phyloP scores from a whole-genome alignment of 441 rosid species.

The Iberis amara region DNA sequence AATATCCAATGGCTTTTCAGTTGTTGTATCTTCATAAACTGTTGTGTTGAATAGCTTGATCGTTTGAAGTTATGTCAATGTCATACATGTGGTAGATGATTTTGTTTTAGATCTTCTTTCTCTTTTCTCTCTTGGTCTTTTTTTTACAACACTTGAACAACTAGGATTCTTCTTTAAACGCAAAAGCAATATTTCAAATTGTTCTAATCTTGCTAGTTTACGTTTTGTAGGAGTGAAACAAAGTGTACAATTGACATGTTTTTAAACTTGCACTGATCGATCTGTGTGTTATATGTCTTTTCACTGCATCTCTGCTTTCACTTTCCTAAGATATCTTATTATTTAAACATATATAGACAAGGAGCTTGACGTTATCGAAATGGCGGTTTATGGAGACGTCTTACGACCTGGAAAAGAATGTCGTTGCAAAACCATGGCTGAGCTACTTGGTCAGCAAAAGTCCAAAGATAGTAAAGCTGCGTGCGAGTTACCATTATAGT shows the following conservation, averaged over 20 bases:
- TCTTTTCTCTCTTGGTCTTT: constrained; percentile 3
- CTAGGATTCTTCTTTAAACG: constrained; percentile 23
- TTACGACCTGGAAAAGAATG: constrained; percentile 76
- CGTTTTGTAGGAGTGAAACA: constrained; percentile 18
- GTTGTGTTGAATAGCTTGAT: constrained; percentile 12
- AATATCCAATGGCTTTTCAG: neutral
- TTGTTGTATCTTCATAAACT: neutral
- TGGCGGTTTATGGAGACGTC: constrained; percentile 90
- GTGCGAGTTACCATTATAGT: constrained; percentile 54
- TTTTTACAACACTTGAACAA: constrained; percentile 14
- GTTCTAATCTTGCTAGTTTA: constrained; percentile 19
- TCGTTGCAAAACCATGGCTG: constrained; percentile 73
- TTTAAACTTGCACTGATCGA: constrained; percentile 9
- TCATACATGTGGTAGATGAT: constrained; percentile 26
- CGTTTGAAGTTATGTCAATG: constrained; percentile 9
- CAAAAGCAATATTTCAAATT: constrained; percentile 5
- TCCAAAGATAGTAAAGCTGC: constrained; percentile 58
- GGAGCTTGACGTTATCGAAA: constrained; percentile 85
- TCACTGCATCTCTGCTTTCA: constrained; percentile 6
- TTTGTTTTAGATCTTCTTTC: constrained; percentile 26
- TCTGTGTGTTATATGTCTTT: neutral
- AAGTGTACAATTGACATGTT: constrained; percentile 13
- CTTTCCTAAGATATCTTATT: neutral
- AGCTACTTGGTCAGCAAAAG: constrained; percentile 64
- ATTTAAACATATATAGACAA: constrained; percentile 43